Base-by-base conservation (phyloP, 2,329 filamentous ascomycete species). In the Aureobasidium musti region DNA sequence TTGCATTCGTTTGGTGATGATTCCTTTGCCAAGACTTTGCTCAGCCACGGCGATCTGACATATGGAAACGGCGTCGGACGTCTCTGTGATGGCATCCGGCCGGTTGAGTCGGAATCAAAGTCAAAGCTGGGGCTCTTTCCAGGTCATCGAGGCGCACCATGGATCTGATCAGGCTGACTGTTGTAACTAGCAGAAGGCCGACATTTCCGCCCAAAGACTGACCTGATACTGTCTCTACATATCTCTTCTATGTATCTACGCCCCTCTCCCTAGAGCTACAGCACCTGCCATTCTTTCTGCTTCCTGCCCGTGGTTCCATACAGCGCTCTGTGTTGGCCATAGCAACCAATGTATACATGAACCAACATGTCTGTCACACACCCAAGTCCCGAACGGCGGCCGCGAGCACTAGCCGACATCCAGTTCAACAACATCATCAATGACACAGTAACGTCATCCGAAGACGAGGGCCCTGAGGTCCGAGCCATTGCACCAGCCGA, bases 361-460 rank as follows among this genome's bases (percentile, higher is more conserved):
- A 28, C 0, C 59, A 63, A 10, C 59, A 63, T 63, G 59, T 39
- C 59, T 23, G 33, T 8, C n/a, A 10, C n/a, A 8, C 26, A 59
- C 3, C 54, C 41, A 17, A 43, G 54, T 21, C 37, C 54, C 39
- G 26, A 57, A 59, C 63, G 64, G 11, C 60, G 52, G 8, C 69
- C 69, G n/a, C 71, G 78, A 72, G 79, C 80, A 23, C 75, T 81
- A 66, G 77, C 75, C 65, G 74, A 78, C 37, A 76, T 80, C 26
- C 75, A 78, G 45, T 79, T 78, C 73, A 77, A 79, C 39, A 74
- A 74, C 43, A 73, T 80, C 23, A 68, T 77, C 54, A 74, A 77
- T 64, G 72, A 75, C 63, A 68, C 63, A n/a, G 74, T 68, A 21
- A 79, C 79, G n/a, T 80, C 80, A 6, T 82, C 80, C 61, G 80